phyloP scores from a whole-genome alignment of 2,329 filamentous ascomycete species.

The Alternaria gansuensis region DNA sequence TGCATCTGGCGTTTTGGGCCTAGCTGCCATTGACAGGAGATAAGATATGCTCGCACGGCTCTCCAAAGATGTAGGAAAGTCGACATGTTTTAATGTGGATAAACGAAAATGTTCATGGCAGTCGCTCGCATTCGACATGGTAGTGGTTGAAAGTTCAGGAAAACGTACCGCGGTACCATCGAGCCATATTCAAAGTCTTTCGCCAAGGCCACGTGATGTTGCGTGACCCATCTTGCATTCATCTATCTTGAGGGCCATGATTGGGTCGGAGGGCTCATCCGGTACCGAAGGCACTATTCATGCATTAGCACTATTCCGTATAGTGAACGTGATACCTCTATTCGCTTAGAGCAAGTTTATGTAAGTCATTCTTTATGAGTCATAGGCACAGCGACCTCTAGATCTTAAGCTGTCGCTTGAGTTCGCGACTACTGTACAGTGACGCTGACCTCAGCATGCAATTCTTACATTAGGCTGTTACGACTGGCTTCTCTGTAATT shows the following conservation, averaged over 20 bases:
- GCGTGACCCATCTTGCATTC: not conserved
- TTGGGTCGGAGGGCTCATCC: not conserved
- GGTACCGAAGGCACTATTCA: not conserved
- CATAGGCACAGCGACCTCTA: not conserved
- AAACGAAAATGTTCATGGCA: not conserved
- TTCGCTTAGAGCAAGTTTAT: not conserved
- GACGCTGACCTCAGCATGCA: too few species aligned
- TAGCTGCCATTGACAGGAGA: not conserved
- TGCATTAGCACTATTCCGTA: not conserved
- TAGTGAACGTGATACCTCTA: not conserved
- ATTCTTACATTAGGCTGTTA: too few species aligned
- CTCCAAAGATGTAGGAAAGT: not conserved
- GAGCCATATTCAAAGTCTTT: not conserved
- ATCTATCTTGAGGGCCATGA: not conserved
- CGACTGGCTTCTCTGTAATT: too few species aligned
- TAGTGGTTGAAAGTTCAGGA: not conserved
- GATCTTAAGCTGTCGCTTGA: not conserved
- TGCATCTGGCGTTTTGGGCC: not conserved
- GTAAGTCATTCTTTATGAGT: not conserved
- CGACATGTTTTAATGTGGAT: rapidly evolving
- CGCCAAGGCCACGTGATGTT: not conserved
- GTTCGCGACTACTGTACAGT: too few species aligned
- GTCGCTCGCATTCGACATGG: not conserved
- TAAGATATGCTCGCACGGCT: not conserved
- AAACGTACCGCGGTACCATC: too few species aligned